Base-by-base conservation (phyloP, 108 stramenopile genomes). In the Cylindrotheca fusiformis region DNA sequence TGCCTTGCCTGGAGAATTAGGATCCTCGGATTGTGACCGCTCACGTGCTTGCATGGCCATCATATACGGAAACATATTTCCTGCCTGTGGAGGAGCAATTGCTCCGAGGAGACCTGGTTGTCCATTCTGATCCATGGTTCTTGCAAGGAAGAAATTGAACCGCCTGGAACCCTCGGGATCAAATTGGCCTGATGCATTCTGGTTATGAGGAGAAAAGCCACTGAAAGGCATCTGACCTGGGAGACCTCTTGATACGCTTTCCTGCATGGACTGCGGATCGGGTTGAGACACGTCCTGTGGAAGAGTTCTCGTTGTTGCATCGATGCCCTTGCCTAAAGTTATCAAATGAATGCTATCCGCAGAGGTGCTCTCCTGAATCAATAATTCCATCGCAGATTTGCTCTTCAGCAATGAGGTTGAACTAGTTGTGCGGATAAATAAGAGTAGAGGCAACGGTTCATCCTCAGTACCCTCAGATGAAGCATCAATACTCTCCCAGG, bases 141-240 rank as follows among this genome's bases (percentile, higher is more conserved):
- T 74, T 0, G 94, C 82, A 53, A 95, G 63, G 65, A 95, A 95
- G 63, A 95, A 89, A 63, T 95, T 95, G 84, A 95, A 95, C n/a
- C 94, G 72, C 2, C 85, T 76, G 0, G 88, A 90, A 12, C 94
- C 94, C 32, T 82, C 85, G 23, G 94, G 94, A 71, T 95, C 94
- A 63, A 91, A 90, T 47, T 87, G 74, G 2, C 94, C 94, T 3
- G 87, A 87, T 30, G 88, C 86, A 63, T 92, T 88, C 32, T 81
- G 78, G 33, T 93, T 86, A 57, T 89, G 74, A 17, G 72, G 67
- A 26, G 78, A 76, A 68, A 93, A 88, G 32, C 85, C 78, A 65
- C 79, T 72, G 46, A 75, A 80, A 5, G 76, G 77, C 2, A 48
- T 29, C 24, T 55, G 48, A 10, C 58, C 58, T 26, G 36, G 61